Percentiles rank a stretch among this genome's conserved stretches.
Conservation (phyloP, 345 rosid genomes). For the Linum tenue region DNA sequence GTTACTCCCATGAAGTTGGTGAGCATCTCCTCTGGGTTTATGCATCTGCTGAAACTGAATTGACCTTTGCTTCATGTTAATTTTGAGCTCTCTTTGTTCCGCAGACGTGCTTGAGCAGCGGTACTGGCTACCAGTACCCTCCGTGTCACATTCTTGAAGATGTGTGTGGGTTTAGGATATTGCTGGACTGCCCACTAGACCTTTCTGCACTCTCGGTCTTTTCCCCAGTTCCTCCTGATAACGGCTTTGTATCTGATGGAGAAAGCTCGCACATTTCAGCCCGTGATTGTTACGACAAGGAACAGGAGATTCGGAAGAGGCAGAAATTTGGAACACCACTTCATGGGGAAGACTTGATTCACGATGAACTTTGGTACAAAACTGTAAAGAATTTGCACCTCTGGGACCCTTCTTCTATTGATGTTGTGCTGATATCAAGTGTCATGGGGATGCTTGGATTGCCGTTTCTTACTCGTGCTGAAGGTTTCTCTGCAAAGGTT, state of each 20-base stretch:
- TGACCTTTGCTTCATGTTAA: neutral
- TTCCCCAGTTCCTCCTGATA: conserved; percentile 44
- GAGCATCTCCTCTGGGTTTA: no score
- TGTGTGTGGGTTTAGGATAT: conserved; percentile 54
- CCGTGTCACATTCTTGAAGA: conserved; percentile 47
- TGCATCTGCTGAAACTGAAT: no score
- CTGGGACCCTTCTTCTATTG: conserved; percentile 72
- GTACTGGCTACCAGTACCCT: conserved; percentile 56
- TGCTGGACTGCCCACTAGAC: conserved; percentile 75
- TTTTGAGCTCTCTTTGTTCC: conserved; percentile 14
- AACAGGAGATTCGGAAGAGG: conserved; percentile 30
- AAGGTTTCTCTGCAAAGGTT: conserved; percentile 77
- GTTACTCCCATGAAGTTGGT: no score
- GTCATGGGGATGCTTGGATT: conserved; percentile 80
- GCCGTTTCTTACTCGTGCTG: conserved; percentile 54
- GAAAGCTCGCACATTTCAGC: conserved; percentile 18
- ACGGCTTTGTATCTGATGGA: conserved; percentile 1
- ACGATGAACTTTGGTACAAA: conserved; percentile 78
- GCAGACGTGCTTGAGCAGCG: conserved; percentile 80
- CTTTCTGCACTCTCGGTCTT: conserved; percentile 57
- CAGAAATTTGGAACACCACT: conserved; percentile 31
- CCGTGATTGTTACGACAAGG: conserved; percentile 16
- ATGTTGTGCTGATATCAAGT: conserved; percentile 64
- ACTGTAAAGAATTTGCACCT: conserved; percentile 57
- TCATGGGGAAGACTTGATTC: conserved; percentile 36